Percentiles rank a stretch among this genome's conserved stretches.
These are phyloP conservation scores for Trichoderma semiorbis DNA, from an alignment of 2,329 filamentous ascomycete genomes.

Conservation along the genomic window DNA sequence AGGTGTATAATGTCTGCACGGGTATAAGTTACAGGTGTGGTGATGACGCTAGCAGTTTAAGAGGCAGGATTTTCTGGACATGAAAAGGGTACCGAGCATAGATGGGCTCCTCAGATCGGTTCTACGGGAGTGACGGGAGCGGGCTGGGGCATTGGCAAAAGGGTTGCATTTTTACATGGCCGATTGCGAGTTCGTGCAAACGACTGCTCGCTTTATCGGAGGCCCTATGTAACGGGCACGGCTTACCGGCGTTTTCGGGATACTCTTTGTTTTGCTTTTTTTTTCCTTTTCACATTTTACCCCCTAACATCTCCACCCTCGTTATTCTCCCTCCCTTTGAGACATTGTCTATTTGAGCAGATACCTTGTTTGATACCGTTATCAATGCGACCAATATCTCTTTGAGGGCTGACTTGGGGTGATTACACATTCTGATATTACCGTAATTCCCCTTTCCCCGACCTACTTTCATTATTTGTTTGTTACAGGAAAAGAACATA, in stretches of 20 bases:
- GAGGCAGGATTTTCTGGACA: constrained; percentile 15
- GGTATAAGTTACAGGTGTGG: background rate
- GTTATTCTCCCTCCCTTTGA: constrained; percentile 27
- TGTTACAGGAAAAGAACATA: constrained; percentile 3
- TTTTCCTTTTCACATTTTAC: background rate
- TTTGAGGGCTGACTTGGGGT: background rate
- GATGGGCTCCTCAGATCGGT: constrained; percentile 16
- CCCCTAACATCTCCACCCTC: constrained; percentile 28
- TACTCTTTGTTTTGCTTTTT: constrained; percentile 20
- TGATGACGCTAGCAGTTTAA: constrained; percentile 1
- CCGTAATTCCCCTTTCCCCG: background rate
- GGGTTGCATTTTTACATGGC: constrained; percentile 16
- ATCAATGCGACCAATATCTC: constrained; percentile 19
- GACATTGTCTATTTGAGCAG: constrained; percentile 35
- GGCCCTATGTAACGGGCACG: constrained; percentile 15
- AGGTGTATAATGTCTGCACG: constrained; percentile 1
- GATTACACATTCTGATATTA: constrained; percentile 5
- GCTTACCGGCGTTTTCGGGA: constrained; percentile 28
- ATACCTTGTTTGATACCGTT: constrained; percentile 32
- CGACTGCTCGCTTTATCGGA: constrained; percentile 17
- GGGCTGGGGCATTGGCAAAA: constrained; percentile 15
- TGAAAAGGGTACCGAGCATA: constrained; percentile 10
- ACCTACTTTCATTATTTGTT: constrained; percentile 5
- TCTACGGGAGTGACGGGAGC: constrained; percentile 15
- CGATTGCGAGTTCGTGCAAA: constrained; percentile 14